A percentile compares a stretch with the other conserved stretches of the same genome.
Evolutionary conservation across 805 yeast species (phyloP).

Genomic region (Candida alai): DNA sequence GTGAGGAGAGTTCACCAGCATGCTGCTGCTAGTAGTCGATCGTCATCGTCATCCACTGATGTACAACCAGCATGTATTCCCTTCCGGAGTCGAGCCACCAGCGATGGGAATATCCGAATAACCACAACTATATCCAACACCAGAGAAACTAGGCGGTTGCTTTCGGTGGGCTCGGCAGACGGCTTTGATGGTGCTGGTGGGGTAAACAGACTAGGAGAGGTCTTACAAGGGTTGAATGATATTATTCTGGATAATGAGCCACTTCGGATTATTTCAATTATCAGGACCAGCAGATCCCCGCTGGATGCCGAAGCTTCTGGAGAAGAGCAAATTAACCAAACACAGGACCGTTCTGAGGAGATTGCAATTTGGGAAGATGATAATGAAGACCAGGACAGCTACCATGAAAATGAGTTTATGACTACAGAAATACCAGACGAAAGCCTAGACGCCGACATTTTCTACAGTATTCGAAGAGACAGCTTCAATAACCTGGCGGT

Average conservation of each 20-base stretch:
- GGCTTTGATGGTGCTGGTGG: neutral
- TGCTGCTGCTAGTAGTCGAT: too few species aligned
- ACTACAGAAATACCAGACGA: constrained; percentile 11
- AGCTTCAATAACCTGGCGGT: constrained; percentile 16
- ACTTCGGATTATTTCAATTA: constrained; percentile 1
- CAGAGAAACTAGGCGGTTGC: constrained; percentile 2
- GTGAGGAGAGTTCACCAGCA: constrained; percentile 1
- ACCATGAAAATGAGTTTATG: constrained; percentile 9
- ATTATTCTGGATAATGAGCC: constrained; percentile 2
- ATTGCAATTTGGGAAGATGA: constrained; percentile 12
- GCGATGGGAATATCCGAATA: constrained; percentile 6
- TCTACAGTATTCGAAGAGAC: constrained; percentile 18
- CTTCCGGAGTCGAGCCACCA: constrained; percentile 6
- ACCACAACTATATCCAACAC: constrained; percentile 5
- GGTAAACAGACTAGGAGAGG: neutral
- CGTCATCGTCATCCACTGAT: constrained; percentile 1
- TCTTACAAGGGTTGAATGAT: neutral
- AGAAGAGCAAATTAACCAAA: neutral
- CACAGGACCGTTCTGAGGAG: neutral
- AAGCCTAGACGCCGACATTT: constrained; percentile 21
- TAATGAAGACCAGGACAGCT: constrained; percentile 18
- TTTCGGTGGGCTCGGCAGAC: neutral
- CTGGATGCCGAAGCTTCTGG: neutral
- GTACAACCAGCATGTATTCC: constrained; percentile 7
- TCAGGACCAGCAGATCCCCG: neutral